These are phyloP conservation scores for Biancaea sappan DNA, from an alignment of 306 rosid species.

Conservation along the genomic window DNA sequence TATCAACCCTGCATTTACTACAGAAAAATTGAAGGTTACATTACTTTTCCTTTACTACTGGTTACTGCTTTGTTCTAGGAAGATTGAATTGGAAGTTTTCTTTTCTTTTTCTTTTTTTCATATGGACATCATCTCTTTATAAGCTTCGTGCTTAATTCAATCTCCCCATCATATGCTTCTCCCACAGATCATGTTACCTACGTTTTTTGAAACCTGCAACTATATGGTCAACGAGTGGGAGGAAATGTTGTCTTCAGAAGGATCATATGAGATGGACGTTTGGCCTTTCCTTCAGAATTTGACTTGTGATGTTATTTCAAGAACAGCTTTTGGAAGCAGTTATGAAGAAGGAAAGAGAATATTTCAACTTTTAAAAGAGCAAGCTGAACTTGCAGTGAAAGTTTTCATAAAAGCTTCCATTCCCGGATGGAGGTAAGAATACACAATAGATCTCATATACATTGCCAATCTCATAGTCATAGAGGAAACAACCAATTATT, in stretches of 20 bases:
- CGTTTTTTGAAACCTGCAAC: neutral
- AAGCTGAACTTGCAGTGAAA: neutral
- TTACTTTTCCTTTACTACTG: too few species aligned
- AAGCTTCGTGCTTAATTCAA: too few species aligned
- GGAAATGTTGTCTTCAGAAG: neutral
- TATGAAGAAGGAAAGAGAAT: slow-evolving; percentile 35
- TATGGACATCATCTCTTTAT: too few species aligned
- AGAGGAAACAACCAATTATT: too few species aligned
- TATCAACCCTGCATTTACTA: slow-evolving; percentile 57
- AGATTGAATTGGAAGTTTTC: too few species aligned
- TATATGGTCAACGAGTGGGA: neutral
- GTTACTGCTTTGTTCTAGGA: too few species aligned
- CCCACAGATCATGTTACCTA: neutral
- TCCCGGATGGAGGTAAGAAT: too few species aligned
- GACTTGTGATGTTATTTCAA: slow-evolving; percentile 34
- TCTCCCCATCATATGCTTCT: too few species aligned
- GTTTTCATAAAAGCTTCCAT: neutral
- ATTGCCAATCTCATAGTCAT: too few species aligned
- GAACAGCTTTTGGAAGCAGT: slow-evolving; percentile 41
- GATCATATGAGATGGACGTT: slow-evolving; percentile 32
- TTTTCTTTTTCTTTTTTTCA: too few species aligned
- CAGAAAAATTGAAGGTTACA: slow-evolving; percentile 59
- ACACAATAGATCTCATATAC: too few species aligned
- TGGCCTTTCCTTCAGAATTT: slow-evolving; percentile 28
- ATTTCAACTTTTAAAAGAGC: slow-evolving; percentile 33